These are phyloP conservation scores for Heterobasidion occidentale DNA, from an alignment of 1,284 basidiomycete genomes.

Conservation along the genomic window DNA sequence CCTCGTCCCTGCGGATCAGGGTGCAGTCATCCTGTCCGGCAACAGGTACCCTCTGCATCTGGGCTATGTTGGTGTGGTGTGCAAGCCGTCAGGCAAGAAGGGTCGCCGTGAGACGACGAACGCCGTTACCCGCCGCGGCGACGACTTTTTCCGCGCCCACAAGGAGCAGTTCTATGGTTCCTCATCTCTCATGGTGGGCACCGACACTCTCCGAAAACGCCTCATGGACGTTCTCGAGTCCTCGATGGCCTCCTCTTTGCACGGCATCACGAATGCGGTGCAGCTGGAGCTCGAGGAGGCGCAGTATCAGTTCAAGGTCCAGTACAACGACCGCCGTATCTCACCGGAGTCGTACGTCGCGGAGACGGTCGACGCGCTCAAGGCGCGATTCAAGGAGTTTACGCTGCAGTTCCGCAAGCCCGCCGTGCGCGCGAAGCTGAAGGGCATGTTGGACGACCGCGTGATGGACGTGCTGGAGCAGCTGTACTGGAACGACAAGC, in stretches of 20 bases:
- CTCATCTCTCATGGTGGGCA: constrained; percentile 80
- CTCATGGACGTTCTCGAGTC: constrained; percentile 97
- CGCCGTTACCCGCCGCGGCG: constrained; percentile 57
- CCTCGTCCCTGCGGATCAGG: constrained; percentile 80
- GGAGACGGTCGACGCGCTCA: constrained; percentile 91
- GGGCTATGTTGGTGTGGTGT: constrained; percentile 97
- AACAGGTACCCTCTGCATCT: constrained; percentile 97
- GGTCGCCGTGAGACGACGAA: constrained; percentile 34
- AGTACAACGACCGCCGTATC: constrained; percentile 96
- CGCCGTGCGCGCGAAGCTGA: constrained; percentile 82
- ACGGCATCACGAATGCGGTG: constrained; percentile 94
- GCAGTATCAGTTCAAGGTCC: constrained; percentile 98
- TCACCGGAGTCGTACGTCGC: constrained; percentile 97
- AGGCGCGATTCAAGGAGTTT: constrained; percentile 85
- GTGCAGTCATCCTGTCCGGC: constrained; percentile 76
- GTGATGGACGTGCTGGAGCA: constrained; percentile 97
- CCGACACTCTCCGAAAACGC: constrained; percentile 79
- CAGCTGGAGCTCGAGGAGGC: constrained; percentile 96
- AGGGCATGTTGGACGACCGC: constrained; percentile 90
- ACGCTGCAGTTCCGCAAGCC: constrained; percentile 85
- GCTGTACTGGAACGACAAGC: constrained; percentile 93
- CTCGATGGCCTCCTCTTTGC: constrained; percentile 92
- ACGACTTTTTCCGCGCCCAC: constrained; percentile 78
- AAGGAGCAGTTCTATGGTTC: constrained; percentile 66
- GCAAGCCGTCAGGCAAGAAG: constrained; percentile 60